Percentiles rank a stretch among this genome's conserved stretches.
Evolutionary conservation across 106 monocot genomes (phyloP).

Genomic region (Dendrobium chrysotoxum): DNA sequence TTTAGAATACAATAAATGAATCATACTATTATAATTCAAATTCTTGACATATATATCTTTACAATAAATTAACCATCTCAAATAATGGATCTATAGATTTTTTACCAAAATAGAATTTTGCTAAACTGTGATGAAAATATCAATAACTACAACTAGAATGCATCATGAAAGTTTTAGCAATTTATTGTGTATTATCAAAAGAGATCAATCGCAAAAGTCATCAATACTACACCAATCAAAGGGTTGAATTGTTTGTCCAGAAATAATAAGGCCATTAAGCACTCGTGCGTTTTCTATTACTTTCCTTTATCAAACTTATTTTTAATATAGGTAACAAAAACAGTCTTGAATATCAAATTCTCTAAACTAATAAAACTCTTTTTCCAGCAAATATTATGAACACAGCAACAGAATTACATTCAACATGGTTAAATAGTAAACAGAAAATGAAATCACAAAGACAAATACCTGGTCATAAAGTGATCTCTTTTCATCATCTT

Average conservation of each 20-base stretch:
- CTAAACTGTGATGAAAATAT: neutral
- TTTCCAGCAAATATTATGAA: neutral
- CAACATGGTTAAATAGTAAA: neutral
- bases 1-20: neutral
- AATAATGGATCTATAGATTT: neutral
- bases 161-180: neutral
- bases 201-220: neutral
- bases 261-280: neutral
- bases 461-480: slow-evolving; percentile 85
- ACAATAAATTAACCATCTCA: neutral
- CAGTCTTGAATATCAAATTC: neutral
- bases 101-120: neutral
- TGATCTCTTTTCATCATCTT: slow-evolving; percentile 84
- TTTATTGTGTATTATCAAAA: neutral
- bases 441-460: neutral
- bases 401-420: neutral
- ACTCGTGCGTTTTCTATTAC: neutral
- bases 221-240: neutral
- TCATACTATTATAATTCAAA: neutral
- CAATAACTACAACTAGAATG: neutral
- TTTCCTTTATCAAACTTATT: neutral
- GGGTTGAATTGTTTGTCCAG: neutral
- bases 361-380: neutral
- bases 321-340: neutral
- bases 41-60: neutral